Evolutionary conservation across 106 monocot genomes (phyloP).

Genomic region (Phalaenopsis aphrodite): DNA sequence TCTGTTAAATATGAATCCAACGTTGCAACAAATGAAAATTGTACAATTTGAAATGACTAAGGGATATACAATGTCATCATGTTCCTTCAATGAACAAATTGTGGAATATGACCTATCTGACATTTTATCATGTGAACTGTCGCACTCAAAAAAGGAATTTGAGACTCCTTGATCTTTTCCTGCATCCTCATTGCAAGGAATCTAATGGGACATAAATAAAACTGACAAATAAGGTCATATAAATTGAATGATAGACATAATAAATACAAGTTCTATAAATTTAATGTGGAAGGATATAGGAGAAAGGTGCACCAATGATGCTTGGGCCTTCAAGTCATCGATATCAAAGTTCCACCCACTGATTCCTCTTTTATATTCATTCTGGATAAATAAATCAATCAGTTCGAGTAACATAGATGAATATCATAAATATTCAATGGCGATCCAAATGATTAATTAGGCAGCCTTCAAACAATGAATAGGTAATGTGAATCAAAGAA

Average conservation of each 20-base stretch:
- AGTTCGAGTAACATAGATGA: background rate
- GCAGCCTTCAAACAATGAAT: background rate
- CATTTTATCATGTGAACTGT: constrained; percentile 25
- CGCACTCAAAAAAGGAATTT: constrained; percentile 38
- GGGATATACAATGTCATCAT: constrained; percentile 3
- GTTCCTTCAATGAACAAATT: constrained; percentile 1
- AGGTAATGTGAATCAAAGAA: background rate
- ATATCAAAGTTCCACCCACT: constrained; percentile 84
- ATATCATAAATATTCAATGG: background rate
- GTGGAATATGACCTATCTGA: constrained; percentile 1
- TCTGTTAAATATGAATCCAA: background rate
- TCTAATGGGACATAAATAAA: constrained; percentile 3
- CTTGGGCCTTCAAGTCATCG: constrained; percentile 60
- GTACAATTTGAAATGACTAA: background rate
- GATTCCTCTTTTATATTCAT: constrained; percentile 69
- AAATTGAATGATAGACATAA: background rate
- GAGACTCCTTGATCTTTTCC: constrained; percentile 18
- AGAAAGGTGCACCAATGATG: constrained; percentile 37
- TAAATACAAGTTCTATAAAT: background rate
- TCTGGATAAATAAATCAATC: constrained; percentile 20
- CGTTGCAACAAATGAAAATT: background rate
- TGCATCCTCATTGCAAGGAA: constrained; percentile 27
- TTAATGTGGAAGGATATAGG: background rate
- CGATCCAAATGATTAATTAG: background rate
- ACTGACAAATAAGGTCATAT: background rate